phyloP scores from a whole-genome alignment of 2,329 filamentous ascomycete genomes.

The Penicillium sp. region DNA sequence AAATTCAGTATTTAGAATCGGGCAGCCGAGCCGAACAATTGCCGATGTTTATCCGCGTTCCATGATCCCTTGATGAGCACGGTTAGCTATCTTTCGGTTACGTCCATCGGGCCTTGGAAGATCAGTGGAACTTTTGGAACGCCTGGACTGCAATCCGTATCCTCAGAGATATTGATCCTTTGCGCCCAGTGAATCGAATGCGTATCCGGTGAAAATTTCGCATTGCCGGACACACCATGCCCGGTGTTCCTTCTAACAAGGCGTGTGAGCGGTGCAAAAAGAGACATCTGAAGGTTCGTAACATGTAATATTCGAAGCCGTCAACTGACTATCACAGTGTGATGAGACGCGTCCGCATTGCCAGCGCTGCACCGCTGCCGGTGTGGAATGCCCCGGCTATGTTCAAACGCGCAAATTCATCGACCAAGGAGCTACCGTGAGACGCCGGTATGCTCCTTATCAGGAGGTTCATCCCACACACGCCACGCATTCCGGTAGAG shows the following conservation, averaged over 20 bases:
- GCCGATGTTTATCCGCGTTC: no score
- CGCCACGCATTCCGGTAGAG: neutral
- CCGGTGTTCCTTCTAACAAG: slow-evolving; percentile 42
- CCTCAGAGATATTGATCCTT: neutral
- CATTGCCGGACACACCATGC: slow-evolving; percentile 25
- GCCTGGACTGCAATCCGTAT: no score
- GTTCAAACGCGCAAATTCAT: slow-evolving; percentile 46
- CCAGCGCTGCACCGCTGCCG: slow-evolving; percentile 37
- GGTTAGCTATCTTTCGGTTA: no score
- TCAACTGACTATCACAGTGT: slow-evolving; percentile 28
- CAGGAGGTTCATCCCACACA: slow-evolving; percentile 21
- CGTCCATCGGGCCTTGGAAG: no score
- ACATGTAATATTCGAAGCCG: neutral
- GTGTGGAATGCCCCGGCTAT: slow-evolving; percentile 44
- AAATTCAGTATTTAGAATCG: no score
- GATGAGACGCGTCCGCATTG: slow-evolving; percentile 42
- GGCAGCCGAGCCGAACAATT: no score
- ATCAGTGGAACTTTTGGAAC: no score
- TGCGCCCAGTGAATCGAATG: neutral
- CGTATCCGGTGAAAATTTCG: neutral
- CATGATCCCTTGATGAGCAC: no score
- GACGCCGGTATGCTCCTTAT: slow-evolving; percentile 41
- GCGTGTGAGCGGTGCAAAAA: slow-evolving; percentile 43
- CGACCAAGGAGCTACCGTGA: slow-evolving; percentile 43
- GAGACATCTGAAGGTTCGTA: slow-evolving; percentile 39